phyloP scores from a whole-genome alignment of 495 filamentous ascomycete species.

The Jackrogersella minutella region DNA sequence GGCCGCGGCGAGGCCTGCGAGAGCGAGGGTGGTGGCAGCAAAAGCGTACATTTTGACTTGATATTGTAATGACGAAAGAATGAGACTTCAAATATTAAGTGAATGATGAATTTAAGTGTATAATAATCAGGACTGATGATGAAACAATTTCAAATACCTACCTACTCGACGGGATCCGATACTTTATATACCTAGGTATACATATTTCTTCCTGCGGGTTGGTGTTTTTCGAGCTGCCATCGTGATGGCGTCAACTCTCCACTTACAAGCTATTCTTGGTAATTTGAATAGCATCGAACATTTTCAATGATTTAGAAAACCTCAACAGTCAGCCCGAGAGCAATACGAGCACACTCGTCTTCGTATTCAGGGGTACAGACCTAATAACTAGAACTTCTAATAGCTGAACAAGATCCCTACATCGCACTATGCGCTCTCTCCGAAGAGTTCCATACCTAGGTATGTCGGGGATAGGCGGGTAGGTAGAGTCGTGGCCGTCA shows the following conservation, averaged over 20 bases:
- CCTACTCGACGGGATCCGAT: neutral
- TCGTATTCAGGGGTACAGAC: slow-evolving; percentile 20
- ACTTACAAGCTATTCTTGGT: neutral
- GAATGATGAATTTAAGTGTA: too few relatives aligned
- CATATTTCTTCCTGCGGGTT: too few relatives aligned
- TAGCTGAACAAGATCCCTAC: neutral
- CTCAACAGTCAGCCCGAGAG: neutral
- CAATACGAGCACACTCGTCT: slow-evolving; percentile 11
- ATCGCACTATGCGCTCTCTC: slow-evolving; percentile 1
- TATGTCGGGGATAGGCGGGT: neutral
- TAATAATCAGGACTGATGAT: too few relatives aligned
- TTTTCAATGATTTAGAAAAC: neutral
- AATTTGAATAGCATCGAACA: neutral
- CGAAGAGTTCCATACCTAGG: too few relatives aligned
- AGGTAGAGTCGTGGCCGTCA: too few relatives aligned
- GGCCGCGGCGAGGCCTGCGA: slow-evolving; percentile 1
- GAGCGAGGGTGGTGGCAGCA: slow-evolving; percentile 5
- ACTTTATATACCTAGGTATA: too few relatives aligned
- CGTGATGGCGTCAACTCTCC: neutral
- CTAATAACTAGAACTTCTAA: neutral
- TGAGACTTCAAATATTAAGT: neutral
- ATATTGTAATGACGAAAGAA: neutral
- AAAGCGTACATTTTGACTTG: slow-evolving; percentile 13
- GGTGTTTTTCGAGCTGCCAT: neutral
- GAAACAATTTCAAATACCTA: neutral